phyloP scores from a whole-genome alignment of 73 alveolate species.

The Strombidium stylifer region DNA sequence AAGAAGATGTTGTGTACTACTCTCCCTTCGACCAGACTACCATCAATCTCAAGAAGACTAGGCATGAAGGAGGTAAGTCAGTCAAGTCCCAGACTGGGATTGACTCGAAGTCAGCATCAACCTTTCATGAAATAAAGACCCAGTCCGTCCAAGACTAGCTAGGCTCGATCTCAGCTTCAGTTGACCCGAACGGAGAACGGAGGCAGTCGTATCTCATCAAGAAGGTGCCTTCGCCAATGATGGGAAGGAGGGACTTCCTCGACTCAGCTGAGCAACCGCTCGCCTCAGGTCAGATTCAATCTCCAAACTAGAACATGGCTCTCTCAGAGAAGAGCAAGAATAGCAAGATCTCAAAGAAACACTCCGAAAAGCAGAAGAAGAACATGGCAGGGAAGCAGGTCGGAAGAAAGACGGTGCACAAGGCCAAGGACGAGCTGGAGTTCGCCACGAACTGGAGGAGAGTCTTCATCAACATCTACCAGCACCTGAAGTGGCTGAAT shows the following conservation, averaged over 20 bases:
- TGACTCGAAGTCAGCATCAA: constrained; percentile 35
- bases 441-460: constrained; percentile 55
- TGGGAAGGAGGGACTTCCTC: background rate
- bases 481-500: constrained; percentile 21
- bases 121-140: constrained; percentile 15
- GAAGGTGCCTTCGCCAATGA: too few relatives aligned
- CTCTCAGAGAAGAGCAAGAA: background rate
- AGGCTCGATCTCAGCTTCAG: constrained; percentile 19
- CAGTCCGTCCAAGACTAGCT: background rate
- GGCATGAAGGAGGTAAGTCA: background rate
- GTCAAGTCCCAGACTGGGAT: constrained; percentile 3
- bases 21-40: background rate
- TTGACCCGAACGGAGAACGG: constrained; percentile 20
- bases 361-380: background rate
- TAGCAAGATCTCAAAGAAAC: background rate
- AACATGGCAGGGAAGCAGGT: background rate
- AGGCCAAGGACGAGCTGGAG: constrained; percentile 37
- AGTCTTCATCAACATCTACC: constrained; percentile 12
- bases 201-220: too few relatives aligned
- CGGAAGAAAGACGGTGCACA: background rate
- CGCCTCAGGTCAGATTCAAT: background rate
- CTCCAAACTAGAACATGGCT: background rate
- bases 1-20: background rate
- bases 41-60: background rate
- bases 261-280: background rate